phyloP scores from a whole-genome alignment of 768 basidiomycete genomes.

The Amanita thiersii region DNA sequence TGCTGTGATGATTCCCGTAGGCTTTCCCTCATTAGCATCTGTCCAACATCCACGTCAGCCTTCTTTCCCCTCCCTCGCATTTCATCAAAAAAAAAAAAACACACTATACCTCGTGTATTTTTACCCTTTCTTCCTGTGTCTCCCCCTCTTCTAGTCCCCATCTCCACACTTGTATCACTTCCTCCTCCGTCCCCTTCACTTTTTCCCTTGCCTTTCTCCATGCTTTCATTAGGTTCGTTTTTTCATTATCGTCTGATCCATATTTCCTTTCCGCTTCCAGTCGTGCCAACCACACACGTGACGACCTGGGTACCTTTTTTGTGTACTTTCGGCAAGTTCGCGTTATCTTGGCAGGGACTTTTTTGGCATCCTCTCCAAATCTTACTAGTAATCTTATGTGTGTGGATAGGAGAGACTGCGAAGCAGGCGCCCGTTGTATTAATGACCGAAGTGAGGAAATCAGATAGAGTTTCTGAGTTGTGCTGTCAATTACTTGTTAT shows the following conservation, averaged over 20 bases:
- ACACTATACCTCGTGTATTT: constrained; percentile 25
- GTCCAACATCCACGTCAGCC: constrained; percentile 11
- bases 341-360: constrained; percentile 24
- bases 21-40: constrained; percentile 40
- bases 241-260: constrained; percentile 15
- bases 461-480: constrained; percentile 47
- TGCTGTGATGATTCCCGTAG: constrained; percentile 30
- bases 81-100: neutral
- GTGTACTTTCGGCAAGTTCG: constrained; percentile 41
- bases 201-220: constrained; percentile 38
- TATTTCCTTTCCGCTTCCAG: constrained; percentile 33
- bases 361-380: constrained; percentile 7
- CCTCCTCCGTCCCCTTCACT: constrained; percentile 23
- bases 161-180: constrained; percentile 37
- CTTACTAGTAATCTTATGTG: constrained; percentile 22
- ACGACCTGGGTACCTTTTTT: constrained; percentile 21
- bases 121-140: constrained; percentile 13
- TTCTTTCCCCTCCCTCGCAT: neutral
- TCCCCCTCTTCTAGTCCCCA: constrained; percentile 37
- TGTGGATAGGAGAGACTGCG: constrained; percentile 22
- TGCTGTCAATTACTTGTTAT: constrained; percentile 33
- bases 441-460: constrained; percentile 32
- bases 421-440: constrained; percentile 16
- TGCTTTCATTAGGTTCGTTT: constrained; percentile 19
- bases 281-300: constrained; percentile 45